Percentiles rank a stretch among this genome's conserved stretches.
Conservation (phyloP, 768 basidiomycete species). For the Lyophyllum shimeji region DNA sequence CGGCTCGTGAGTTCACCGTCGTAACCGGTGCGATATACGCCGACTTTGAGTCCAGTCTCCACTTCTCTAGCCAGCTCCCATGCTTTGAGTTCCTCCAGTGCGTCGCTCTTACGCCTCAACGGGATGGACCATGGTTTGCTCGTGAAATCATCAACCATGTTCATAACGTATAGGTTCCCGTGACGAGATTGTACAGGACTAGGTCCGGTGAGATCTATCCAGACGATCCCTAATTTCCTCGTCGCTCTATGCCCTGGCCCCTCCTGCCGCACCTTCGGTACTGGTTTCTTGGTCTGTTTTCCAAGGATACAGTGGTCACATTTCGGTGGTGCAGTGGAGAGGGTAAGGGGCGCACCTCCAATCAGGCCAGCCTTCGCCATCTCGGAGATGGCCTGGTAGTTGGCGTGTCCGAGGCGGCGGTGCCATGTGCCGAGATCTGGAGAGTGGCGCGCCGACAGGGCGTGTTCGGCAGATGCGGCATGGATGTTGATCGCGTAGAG, state of each 20-base stretch:
- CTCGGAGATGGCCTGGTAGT: conserved; percentile 1
- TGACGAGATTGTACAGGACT: background rate
- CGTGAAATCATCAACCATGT: conserved; percentile 34
- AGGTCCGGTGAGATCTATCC: no score
- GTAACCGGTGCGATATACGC: no score
- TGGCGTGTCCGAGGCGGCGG: conserved; percentile 5
- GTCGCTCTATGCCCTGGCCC: conserved; percentile 22
- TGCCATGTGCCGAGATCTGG: conserved; percentile 10
- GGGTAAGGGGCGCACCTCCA: conserved; percentile 23
- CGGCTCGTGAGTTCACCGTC: background rate
- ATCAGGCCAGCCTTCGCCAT: background rate
- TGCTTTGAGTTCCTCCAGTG: no score
- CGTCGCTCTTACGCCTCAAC: conserved; percentile 22
- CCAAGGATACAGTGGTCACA: conserved; percentile 36
- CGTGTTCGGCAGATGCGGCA: background rate
- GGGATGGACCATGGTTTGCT: conserved; percentile 30
- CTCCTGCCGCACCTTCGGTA: conserved; percentile 28
- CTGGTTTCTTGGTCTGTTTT: conserved; percentile 32
- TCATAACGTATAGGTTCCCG: conserved; percentile 14
- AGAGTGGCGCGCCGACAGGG: background rate
- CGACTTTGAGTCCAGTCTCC: no score
- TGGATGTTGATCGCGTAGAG: no score
- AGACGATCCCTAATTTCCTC: conserved; percentile 10
- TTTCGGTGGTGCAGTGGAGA: conserved; percentile 20
- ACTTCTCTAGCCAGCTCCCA: no score